Evolutionary conservation across 2,329 filamentous ascomycete species (phyloP).

Genomic region (Penicillium sp.): DNA sequence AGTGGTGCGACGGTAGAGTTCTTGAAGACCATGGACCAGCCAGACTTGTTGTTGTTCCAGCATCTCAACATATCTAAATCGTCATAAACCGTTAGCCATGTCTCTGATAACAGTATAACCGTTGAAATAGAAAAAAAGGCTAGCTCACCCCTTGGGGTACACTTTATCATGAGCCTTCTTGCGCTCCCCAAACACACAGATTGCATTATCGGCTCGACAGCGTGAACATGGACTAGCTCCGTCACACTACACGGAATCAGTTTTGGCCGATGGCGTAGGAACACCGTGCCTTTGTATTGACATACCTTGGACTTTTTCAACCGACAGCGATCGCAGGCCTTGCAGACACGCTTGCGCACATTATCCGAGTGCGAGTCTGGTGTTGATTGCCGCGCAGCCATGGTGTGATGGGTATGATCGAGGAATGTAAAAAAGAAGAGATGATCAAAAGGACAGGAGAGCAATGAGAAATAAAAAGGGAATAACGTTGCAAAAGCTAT

Average conservation of each 20-base stretch:
- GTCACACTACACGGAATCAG: conserved; percentile 48
- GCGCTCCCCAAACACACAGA: conserved; percentile 60
- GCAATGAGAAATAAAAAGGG: background rate
- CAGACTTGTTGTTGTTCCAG: conserved; percentile 60
- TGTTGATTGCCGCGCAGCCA: conserved; percentile 39
- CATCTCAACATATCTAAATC: conserved; percentile 58
- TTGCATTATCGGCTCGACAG: conserved; percentile 59
- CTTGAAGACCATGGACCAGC: conserved; percentile 56
- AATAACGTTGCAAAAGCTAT: conserved; percentile 1
- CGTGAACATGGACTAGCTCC: conserved; percentile 56
- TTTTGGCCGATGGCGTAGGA: conserved; percentile 17
- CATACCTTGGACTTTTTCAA: conserved; percentile 61
- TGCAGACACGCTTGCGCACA: conserved; percentile 58
- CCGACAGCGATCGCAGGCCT: conserved; percentile 61
- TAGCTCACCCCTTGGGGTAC: conserved; percentile 59
- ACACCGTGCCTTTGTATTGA: conserved; percentile 7
- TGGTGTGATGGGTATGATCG: conserved; percentile 15
- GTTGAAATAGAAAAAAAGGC: too few relatives aligned
- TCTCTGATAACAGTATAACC: too few relatives aligned
- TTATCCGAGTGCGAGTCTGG: conserved; percentile 43
- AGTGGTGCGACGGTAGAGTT: conserved; percentile 52
- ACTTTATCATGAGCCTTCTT: conserved; percentile 63
- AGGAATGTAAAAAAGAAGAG: background rate
- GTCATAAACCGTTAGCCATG: conserved; percentile 7
- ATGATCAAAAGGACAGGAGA: too few relatives aligned